phyloP scores from a whole-genome alignment of 306 rosid species.

The Parietaria judaica region DNA sequence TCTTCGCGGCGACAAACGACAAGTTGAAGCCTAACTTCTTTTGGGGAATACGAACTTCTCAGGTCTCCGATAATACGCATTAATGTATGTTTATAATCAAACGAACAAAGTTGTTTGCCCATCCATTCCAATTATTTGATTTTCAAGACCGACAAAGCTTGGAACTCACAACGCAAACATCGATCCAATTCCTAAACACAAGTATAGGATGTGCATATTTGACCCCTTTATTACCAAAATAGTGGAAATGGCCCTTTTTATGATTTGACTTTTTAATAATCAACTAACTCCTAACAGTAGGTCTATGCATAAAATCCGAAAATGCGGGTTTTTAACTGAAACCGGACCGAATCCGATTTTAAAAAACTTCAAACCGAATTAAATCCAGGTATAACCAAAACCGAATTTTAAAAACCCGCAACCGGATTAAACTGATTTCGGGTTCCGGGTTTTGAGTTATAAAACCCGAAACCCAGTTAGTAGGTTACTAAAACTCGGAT shows the following conservation, averaged over 20 bases:
- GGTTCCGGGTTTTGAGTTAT: too few relatives aligned
- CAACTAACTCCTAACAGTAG: too few relatives aligned
- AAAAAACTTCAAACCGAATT: too few relatives aligned
- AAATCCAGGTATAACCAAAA: too few relatives aligned
- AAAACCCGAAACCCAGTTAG: too few relatives aligned
- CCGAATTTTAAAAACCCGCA: too few relatives aligned
- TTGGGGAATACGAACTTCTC: slow-evolving; percentile 81
- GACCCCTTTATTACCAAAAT: background rate
- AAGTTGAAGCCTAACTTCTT: slow-evolving; percentile 62
- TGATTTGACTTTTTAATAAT: background rate
- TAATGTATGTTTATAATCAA: slow-evolving; percentile 1
- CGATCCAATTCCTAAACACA: background rate
- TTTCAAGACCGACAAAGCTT: background rate
- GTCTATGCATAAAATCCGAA: too few relatives aligned
- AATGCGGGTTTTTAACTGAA: too few relatives aligned
- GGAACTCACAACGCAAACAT: background rate
- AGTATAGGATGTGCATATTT: too few relatives aligned
- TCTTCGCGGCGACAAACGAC: slow-evolving; percentile 60
- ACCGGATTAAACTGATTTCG: too few relatives aligned
- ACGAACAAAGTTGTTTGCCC: background rate
- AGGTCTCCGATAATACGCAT: slow-evolving; percentile 53
- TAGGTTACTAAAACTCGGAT: too few relatives aligned
- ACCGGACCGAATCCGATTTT: too few relatives aligned
- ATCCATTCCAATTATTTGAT: background rate
- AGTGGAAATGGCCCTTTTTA: background rate